Evolutionary conservation across 2,329 filamentous ascomycete genomes (phyloP).

Genomic region (Paraphoma sp.): DNA sequence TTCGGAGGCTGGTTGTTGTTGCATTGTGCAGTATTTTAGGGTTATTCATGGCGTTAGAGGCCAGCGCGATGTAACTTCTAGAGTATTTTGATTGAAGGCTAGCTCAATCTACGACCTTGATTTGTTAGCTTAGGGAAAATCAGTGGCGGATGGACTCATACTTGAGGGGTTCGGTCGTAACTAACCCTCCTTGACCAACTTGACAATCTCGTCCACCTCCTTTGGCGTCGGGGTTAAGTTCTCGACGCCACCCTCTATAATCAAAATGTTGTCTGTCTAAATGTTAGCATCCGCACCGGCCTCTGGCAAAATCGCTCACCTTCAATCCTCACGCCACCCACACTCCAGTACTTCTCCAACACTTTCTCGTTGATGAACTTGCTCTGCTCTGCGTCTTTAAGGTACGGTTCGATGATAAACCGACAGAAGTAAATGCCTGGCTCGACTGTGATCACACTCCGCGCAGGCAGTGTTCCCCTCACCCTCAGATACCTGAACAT

Average conservation of each 20-base stretch:
- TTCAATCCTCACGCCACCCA: slow-evolving; percentile 92
- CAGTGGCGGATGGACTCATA: too few relatives aligned
- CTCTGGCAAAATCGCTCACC: slow-evolving; percentile 31
- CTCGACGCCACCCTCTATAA: slow-evolving; percentile 79
- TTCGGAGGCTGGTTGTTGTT: too few relatives aligned
- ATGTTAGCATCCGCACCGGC: slow-evolving; percentile 7
- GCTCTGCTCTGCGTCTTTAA: slow-evolving; percentile 66
- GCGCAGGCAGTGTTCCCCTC: slow-evolving; percentile 74
- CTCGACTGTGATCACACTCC: slow-evolving; percentile 91
- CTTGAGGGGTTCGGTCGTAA: too few relatives aligned
- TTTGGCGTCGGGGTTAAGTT: slow-evolving; percentile 85
- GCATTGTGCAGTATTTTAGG: too few relatives aligned
- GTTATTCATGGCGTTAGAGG: too few relatives aligned
- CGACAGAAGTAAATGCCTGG: slow-evolving; percentile 84
- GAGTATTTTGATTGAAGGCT: too few relatives aligned
- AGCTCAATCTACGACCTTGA: too few relatives aligned
- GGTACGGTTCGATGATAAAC: slow-evolving; percentile 74
- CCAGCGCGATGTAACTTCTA: too few relatives aligned
- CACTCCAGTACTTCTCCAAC: slow-evolving; percentile 72
- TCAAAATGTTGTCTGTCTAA: slow-evolving; percentile 73
- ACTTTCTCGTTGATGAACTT: slow-evolving; percentile 70
- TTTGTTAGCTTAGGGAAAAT: too few relatives aligned
- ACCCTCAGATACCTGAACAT: slow-evolving; percentile 90
- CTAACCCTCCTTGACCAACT: slow-evolving; percentile 56
- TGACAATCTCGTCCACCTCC: slow-evolving; percentile 70